A percentile compares a stretch with the other conserved stretches of the same genome.
phyloP scores from a whole-genome alignment of 345 rosid species.

The Bruguiera gymnorhiza region DNA sequence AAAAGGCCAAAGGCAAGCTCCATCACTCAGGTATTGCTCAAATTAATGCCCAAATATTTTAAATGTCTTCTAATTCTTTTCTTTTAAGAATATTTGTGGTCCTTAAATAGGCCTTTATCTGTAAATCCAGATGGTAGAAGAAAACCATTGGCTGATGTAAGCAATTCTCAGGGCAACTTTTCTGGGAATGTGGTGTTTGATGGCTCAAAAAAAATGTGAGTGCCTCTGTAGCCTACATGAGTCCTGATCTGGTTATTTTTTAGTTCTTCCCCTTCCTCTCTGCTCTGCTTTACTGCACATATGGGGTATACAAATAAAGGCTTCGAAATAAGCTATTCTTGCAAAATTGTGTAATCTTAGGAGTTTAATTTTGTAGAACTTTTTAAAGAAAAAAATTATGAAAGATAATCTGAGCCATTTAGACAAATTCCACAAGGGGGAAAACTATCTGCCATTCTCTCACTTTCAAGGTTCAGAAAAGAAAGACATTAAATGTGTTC shows the following conservation, averaged over 20 bases:
- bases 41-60: neutral
- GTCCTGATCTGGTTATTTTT: neutral
- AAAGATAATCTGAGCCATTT: neutral
- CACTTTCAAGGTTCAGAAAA: neutral
- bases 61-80: conserved; percentile 5
- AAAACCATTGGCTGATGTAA: conserved; percentile 73
- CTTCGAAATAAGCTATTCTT: too few relatives aligned
- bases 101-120: conserved; percentile 19
- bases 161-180: conserved; percentile 44
- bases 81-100: neutral
- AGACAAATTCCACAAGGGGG: neutral
- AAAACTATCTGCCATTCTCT: neutral
- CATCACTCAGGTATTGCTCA: conserved; percentile 39
- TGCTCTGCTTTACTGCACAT: neutral
- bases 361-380: neutral
- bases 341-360: neutral
- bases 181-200: conserved; percentile 26
- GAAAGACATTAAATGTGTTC: too few relatives aligned
- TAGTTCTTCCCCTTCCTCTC: neutral
- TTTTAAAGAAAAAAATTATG: neutral
- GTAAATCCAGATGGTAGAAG: conserved; percentile 47
- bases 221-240: conserved; percentile 11
- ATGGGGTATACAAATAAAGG: too few relatives aligned
- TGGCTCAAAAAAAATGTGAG: conserved; percentile 62
- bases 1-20: conserved; percentile 39